These are phyloP conservation scores for Leishmania braziliensis DNA, from an alignment of 208 protist species.

Conservation along the genomic window DNA sequence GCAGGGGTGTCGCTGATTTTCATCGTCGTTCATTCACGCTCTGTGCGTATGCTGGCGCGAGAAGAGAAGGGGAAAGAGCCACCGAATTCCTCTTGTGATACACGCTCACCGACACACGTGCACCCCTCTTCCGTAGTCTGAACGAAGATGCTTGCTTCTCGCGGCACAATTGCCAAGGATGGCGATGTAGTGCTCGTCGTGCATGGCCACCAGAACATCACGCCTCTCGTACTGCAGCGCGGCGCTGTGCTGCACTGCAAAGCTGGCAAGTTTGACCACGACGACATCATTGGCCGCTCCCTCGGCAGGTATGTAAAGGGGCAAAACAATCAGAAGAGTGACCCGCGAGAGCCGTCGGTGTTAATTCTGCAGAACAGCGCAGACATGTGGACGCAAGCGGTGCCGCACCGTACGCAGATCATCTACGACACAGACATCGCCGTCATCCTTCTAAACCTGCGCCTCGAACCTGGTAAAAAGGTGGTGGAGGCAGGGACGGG, in stretches of 20 bases:
- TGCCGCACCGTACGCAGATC: slow-evolving; percentile 92
- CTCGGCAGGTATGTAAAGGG: slow-evolving; percentile 67
- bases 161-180: slow-evolving; percentile 56
- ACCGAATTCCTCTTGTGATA: neutral
- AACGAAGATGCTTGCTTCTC: slow-evolving; percentile 46
- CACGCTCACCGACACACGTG: neutral
- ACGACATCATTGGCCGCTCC: slow-evolving; percentile 81
- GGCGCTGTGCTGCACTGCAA: slow-evolving; percentile 81
- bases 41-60: neutral
- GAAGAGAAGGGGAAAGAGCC: neutral
- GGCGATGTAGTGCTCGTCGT: slow-evolving; percentile 80
- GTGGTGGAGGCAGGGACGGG: slow-evolving; percentile 92
- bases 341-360: slow-evolving; percentile 47
- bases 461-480: slow-evolving; percentile 66
- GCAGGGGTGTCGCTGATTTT: neutral
- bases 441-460: slow-evolving; percentile 78
- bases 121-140: neutral
- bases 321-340: slow-evolving; percentile 60
- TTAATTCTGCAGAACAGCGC: slow-evolving; percentile 83
- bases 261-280: slow-evolving; percentile 79
- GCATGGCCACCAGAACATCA: slow-evolving; percentile 67
- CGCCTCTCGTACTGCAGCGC: slow-evolving; percentile 59
- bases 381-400: slow-evolving; percentile 90
- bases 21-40: neutral
- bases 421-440: slow-evolving; percentile 93